Evolutionary conservation across 106 monocot species (phyloP), one percentile per base, ranked within the genome.

Genomic region (Dioscorea zingiberensis): DNA sequence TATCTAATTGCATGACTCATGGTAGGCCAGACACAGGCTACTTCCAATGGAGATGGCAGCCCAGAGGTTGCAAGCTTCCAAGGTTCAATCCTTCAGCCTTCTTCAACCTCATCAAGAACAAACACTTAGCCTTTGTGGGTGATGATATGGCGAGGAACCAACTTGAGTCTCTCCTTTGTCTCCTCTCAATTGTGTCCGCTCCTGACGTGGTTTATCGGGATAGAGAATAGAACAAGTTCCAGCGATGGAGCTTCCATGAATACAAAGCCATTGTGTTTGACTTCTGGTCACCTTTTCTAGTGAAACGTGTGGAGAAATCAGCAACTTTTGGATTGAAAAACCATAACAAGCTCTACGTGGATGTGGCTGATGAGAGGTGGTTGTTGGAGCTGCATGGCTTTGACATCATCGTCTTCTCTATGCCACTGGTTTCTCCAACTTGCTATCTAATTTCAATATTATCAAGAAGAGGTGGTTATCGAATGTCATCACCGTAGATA

Each of bases 231-330:
- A 76, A 76, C 70, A 85, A 71, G 53, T 85, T 85, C 68, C 74
- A 88, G 21, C 71, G 82, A 59, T 93, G 93, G 93, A 12, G 47
- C 2, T 88, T 93, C 71, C 56, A 8, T 3, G 51, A 45, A 29
- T 71, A 77, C 68, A 86, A 97, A 65, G 83, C 81, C 21, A 85
- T 86, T 4, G 72, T 97, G 22, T 97, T 91, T 19, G 54, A 92
- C 27, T 83, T 74, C 74, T 97, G 95, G 97, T 97, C 91, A 0
- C 97, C 97, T 16, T 97, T 97, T 65, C 83, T 97, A 4, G 91
- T 97, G 5, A 75, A 71, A 14, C 81, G 84, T 0, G 47, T 69
- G 13, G 91, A 97, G 77, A 91, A 97, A 57, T 69, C 71, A 15
- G 69, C 69, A 47, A 64, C n/a, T 18, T 11, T 30, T 12, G 94